Conservation (phyloP, 2,329 filamentous ascomycete species). For the Fusarium paranaense region DNA sequence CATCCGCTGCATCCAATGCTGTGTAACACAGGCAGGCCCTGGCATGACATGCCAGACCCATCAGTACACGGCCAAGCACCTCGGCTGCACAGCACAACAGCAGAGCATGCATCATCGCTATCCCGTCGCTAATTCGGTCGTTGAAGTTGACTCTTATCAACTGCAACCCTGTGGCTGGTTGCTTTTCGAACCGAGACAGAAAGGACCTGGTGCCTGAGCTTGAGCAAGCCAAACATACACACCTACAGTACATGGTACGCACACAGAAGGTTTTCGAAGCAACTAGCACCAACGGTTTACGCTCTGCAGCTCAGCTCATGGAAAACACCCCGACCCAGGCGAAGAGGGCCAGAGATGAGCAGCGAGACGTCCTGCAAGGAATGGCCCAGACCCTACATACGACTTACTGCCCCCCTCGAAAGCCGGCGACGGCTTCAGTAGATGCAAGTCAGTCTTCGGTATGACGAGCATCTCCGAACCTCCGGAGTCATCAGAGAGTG, state of each 20-base stretch:
- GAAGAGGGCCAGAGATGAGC: neutral
- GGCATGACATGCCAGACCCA: neutral
- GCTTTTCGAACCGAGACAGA: neutral
- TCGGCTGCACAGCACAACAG: neutral
- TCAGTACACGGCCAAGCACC: neutral
- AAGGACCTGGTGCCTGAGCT: slow-evolving; percentile 1
- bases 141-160: neutral
- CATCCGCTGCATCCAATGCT: neutral
- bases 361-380: neutral
- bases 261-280: neutral
- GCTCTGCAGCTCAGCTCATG: neutral
- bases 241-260: neutral
- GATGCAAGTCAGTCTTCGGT: neutral
- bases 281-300: neutral
- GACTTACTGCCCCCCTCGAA: neutral
- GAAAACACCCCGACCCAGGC: neutral
- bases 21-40: neutral
- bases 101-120: neutral
- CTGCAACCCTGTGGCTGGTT: slow-evolving; percentile 1
- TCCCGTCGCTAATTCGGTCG: neutral
- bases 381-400: neutral
- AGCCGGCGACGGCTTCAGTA: neutral
- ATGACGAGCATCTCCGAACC: slow-evolving; percentile 2
- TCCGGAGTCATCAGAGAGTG: neutral
- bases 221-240: neutral